Evolutionary conservation across 2,329 filamentous ascomycete species (phyloP).

Genomic region (Chaetomium sp.): DNA sequence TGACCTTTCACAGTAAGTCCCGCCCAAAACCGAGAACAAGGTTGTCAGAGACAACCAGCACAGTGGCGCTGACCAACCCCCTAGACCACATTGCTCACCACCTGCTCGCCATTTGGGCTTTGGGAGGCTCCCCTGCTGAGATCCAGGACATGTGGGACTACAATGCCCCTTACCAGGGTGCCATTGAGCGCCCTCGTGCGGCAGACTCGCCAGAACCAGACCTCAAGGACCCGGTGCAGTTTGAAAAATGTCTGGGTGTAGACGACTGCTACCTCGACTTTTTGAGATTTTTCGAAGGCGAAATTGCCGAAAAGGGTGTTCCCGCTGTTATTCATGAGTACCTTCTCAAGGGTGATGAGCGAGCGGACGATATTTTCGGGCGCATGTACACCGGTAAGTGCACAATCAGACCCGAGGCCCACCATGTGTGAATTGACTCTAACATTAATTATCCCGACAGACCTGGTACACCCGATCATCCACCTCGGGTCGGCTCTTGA

Average conservation of each 20-base stretch:
- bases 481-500: conserved; percentile 8
- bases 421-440: background rate
- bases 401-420: no score
- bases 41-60: background rate
- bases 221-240: background rate
- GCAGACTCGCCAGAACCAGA: background rate
- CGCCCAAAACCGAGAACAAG: background rate
- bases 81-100: conserved; percentile 9
- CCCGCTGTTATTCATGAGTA: conserved; percentile 6
- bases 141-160: conserved; percentile 6
- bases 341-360: conserved; percentile 5
- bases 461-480: conserved; percentile 8
- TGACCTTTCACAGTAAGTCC: conserved; percentile 5
- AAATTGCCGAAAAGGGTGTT: conserved; percentile 4
- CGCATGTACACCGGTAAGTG: conserved; percentile 1
- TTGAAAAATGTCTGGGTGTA: background rate
- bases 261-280: conserved; percentile 1
- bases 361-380: background rate
- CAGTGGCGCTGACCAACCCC: background rate
- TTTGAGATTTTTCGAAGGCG: conserved; percentile 5
- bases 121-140: conserved; percentile 4
- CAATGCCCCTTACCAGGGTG: conserved; percentile 5
- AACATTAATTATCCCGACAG: background rate
- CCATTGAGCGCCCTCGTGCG: background rate
- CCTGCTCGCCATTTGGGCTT: conserved; percentile 2